These are phyloP conservation scores for Thalia dealbata DNA, from an alignment of 176 grass and related monocot species.

Conservation along the genomic window DNA sequence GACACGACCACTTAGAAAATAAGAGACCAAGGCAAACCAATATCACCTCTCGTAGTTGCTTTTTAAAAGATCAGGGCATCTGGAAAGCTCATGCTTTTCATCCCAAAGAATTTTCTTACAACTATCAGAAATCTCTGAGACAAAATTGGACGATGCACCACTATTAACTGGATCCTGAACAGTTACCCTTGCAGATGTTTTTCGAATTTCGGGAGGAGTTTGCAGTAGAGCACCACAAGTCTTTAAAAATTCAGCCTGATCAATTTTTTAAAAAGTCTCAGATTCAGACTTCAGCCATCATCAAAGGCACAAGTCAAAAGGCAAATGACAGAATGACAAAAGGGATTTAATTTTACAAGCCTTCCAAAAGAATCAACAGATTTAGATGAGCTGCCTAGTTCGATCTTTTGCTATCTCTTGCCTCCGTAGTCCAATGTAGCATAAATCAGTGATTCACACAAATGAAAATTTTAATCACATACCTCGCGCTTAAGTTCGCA, in stretches of 20 bases:
- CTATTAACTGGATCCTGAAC: slow-evolving; percentile 8
- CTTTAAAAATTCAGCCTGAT: slow-evolving; percentile 23
- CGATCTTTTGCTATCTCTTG: neutral
- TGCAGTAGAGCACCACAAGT: slow-evolving; percentile 7
- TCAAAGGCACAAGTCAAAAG: neutral
- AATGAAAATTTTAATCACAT: neutral
- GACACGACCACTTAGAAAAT: neutral
- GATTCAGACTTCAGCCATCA: neutral
- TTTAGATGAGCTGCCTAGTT: neutral
- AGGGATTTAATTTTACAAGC: neutral
- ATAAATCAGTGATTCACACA: neutral
- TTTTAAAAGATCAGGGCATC: slow-evolving; percentile 28
- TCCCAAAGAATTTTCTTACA: slow-evolving; percentile 16
- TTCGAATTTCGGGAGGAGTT: slow-evolving; percentile 29
- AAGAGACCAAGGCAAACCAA: neutral
- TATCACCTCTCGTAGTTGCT: slow-evolving; percentile 26
- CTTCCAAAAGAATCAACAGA: neutral
- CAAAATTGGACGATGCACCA: neutral
- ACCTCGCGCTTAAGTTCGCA: slow-evolving; percentile 15
- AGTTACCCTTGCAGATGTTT: neutral
- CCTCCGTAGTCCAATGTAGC: neutral
- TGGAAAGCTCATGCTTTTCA: slow-evolving; percentile 18
- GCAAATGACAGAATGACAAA: neutral
- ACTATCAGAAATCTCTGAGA: slow-evolving; percentile 9
- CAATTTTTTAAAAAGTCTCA: neutral